A percentile compares a stretch with the other conserved stretches of the same genome.
These are phyloP conservation scores for Penicillium chermesinum DNA, from an alignment of 495 filamentous ascomycete genomes.

Conservation along the genomic window DNA sequence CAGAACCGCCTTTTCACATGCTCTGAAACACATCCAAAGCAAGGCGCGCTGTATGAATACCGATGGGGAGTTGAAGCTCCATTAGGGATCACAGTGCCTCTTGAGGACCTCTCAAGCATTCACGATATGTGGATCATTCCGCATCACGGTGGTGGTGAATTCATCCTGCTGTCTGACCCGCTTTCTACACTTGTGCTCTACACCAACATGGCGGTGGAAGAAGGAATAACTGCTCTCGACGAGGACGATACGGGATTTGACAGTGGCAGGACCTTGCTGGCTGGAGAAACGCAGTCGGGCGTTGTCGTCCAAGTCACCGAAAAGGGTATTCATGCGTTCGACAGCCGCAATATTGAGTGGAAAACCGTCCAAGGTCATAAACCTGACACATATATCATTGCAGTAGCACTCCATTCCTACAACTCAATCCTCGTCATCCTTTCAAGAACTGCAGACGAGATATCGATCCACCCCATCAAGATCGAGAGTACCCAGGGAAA, in stretches of 20 bases:
- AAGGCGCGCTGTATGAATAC: slow-evolving; percentile 64
- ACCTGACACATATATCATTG: slow-evolving; percentile 16
- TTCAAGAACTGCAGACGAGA: slow-evolving; percentile 18
- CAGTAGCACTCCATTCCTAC: slow-evolving; percentile 28
- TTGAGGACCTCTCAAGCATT: slow-evolving; percentile 32
- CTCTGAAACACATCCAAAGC: slow-evolving; percentile 35
- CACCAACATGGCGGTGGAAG: slow-evolving; percentile 25
- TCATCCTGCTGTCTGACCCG: slow-evolving; percentile 37
- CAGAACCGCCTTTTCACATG: slow-evolving; percentile 37
- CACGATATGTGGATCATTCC: slow-evolving; percentile 48
- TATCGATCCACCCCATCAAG: slow-evolving; percentile 21
- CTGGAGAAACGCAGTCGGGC: slow-evolving; percentile 33
- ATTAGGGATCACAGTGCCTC: slow-evolving; percentile 50
- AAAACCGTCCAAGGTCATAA: slow-evolving; percentile 17
- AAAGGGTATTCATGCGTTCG: slow-evolving; percentile 39
- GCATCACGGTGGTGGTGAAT: slow-evolving; percentile 34
- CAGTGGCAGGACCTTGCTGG: slow-evolving; percentile 52
- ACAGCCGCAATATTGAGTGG: slow-evolving; percentile 12
- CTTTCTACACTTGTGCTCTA: slow-evolving; percentile 35
- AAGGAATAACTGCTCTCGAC: slow-evolving; percentile 38
- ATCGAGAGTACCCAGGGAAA: slow-evolving; percentile 8
- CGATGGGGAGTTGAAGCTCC: slow-evolving; percentile 66
- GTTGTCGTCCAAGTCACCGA: slow-evolving; percentile 54
- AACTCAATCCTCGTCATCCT: slow-evolving; percentile 24
- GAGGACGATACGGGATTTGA: slow-evolving; percentile 45